Evolutionary conservation across 805 yeast species (phyloP).

Genomic region (Ogataea naganishii): DNA sequence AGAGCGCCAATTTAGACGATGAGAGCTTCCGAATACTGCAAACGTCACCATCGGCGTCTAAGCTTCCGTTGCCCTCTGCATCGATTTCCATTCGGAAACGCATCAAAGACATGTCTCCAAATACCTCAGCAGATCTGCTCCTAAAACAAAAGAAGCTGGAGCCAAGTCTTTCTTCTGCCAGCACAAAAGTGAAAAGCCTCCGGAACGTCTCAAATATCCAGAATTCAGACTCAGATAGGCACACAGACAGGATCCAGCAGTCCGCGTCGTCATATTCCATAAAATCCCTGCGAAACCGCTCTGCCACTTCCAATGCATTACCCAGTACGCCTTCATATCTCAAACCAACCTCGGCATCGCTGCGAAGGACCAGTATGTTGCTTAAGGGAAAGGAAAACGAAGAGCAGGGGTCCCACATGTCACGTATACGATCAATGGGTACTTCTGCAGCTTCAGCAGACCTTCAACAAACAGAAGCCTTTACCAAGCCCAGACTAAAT

Average conservation of each 20-base stretch:
- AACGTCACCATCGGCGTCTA: conserved; percentile 5
- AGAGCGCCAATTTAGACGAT: too few species aligned
- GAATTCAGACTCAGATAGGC: conserved; percentile 1
- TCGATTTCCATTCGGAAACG: conserved; percentile 7
- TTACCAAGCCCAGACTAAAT: conserved; percentile 3
- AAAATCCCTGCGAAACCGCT: conserved; percentile 1
- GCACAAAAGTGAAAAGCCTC: conserved; percentile 5
- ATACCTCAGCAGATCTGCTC: not conserved
- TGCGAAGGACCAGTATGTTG: conserved; percentile 4
- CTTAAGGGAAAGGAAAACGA: conserved; percentile 11
- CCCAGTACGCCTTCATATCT: conserved; percentile 11
- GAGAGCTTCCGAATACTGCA: too few species aligned
- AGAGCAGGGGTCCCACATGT: conserved; percentile 5
- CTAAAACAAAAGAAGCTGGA: conserved; percentile 1
- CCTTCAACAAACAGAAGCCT: not conserved
- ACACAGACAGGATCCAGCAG: conserved; percentile 2
- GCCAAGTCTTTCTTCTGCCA: conserved; percentile 1
- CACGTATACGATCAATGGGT: conserved; percentile 8
- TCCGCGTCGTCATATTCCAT: conserved; percentile 2
- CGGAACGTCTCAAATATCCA: conserved; percentile 3
- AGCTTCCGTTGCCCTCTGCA: conserved; percentile 1
- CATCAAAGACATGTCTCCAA: conserved; percentile 5
- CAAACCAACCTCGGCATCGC: conserved; percentile 13
- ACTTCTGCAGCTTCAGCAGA: not conserved
- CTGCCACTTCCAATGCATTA: conserved; percentile 1